Evolutionary conservation across 139 green algal species (phyloP).

Genomic region (Microglena sp.): DNA sequence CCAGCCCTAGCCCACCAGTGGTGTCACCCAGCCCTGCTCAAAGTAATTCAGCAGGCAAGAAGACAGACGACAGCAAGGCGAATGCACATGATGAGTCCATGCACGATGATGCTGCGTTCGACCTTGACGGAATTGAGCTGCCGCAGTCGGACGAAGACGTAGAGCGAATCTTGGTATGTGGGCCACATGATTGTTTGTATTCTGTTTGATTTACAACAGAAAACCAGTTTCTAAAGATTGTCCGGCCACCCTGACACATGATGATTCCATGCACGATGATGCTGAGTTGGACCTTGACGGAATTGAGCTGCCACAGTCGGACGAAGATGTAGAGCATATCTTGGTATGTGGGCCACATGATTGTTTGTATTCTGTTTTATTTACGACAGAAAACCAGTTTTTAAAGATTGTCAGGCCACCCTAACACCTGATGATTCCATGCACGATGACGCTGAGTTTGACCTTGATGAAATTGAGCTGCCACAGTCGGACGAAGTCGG

Average conservation of each 20-base stretch:
- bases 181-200: not conserved
- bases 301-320: slow-evolving; percentile 13
- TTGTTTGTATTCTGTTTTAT: not conserved
- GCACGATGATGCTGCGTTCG: no score
- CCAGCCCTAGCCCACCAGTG: no score
- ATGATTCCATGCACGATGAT: no score
- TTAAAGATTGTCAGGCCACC: no score
- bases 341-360: slow-evolving; percentile 12
- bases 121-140: slow-evolving; percentile 10
- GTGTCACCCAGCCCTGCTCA: no score
- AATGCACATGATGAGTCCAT: no score
- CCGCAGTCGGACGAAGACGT: slow-evolving; percentile 20
- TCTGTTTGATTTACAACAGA: not conserved
- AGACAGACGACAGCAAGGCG: no score
- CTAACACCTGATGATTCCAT: no score
- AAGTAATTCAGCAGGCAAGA: no score
- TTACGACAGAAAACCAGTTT: not conserved
- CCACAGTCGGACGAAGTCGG: slow-evolving; percentile 18
- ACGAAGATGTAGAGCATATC: slow-evolving; percentile 21
- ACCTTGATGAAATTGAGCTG: slow-evolving; percentile 12
- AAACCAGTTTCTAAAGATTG: no score
- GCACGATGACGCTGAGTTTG: no score
- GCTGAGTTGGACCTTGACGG: slow-evolving; percentile 7
- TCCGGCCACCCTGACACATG: no score
- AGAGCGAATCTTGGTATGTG: slow-evolving; percentile 23